Percentiles rank a stretch among this genome's conserved stretches.
These are phyloP conservation scores for Apiotrichum montevideense DNA, from an alignment of 1,284 basidiomycete genomes.

Conservation along the genomic window DNA sequence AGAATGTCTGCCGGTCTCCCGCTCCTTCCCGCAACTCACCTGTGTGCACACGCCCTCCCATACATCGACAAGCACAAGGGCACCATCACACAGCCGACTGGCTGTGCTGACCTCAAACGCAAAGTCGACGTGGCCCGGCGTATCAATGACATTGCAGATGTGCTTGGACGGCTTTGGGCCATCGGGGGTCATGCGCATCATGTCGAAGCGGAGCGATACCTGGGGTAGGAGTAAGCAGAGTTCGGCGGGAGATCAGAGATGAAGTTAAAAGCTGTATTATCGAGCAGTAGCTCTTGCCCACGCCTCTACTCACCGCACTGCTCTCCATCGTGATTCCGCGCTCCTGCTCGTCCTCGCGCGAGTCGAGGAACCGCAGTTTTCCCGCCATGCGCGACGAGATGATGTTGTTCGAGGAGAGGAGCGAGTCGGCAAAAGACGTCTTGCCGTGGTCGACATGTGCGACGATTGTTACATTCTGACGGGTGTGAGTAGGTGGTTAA, in stretches of 20 bases:
- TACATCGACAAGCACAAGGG: slow-evolving; percentile 92
- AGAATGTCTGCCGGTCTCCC: too few relatives aligned
- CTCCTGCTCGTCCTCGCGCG: slow-evolving; percentile 94
- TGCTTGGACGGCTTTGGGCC: slow-evolving; percentile 35
- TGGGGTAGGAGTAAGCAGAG: slow-evolving; percentile 6
- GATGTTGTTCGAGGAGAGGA: slow-evolving; percentile 96
- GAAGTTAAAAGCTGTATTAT: too few relatives aligned
- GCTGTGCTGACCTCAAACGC: slow-evolving; percentile 95
- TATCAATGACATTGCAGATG: slow-evolving; percentile 84
- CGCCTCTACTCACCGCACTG: slow-evolving; percentile 58
- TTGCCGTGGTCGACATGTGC: slow-evolving; percentile 66
- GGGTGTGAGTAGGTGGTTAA: neutral
- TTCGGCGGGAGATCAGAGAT: too few relatives aligned
- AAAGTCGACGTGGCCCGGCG: slow-evolving; percentile 98
- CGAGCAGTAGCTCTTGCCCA: too few relatives aligned
- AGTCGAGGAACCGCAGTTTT: slow-evolving; percentile 92
- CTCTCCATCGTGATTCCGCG: slow-evolving; percentile 99
- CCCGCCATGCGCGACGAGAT: slow-evolving; percentile 93
- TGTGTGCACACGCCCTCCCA: slow-evolving; percentile 99
- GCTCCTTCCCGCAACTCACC: slow-evolving; percentile 49
- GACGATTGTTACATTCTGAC: slow-evolving; percentile 47
- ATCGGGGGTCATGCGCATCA: slow-evolving; percentile 55
- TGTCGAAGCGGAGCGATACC: slow-evolving; percentile 70
- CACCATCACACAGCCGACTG: slow-evolving; percentile 88
- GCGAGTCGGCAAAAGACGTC: slow-evolving; percentile 89